Evolutionary conservation across 2,329 filamentous ascomycete species (phyloP).

Genomic region (Metarhizium rileyi): DNA sequence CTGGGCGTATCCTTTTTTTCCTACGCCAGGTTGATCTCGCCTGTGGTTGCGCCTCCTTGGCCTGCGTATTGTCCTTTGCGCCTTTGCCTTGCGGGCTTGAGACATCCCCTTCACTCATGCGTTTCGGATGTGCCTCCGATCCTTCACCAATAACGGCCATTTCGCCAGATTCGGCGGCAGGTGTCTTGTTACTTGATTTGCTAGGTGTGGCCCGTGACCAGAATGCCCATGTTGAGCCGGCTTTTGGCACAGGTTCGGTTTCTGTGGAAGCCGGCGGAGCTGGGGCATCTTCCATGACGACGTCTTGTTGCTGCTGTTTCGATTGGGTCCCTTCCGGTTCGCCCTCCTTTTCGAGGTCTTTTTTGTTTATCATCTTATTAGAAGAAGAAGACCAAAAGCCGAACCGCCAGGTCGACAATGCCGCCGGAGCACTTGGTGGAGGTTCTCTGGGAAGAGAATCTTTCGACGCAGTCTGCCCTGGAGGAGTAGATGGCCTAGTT

Average conservation of each 20-base stretch:
- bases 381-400: constrained; percentile 26
- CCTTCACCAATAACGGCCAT: constrained; percentile 49
- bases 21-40: constrained; percentile 27
- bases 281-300: constrained; percentile 33
- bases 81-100: constrained; percentile 26
- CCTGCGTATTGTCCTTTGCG: constrained; percentile 14
- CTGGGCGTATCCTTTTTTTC: constrained; percentile 35
- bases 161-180: constrained; percentile 34
- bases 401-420: constrained; percentile 27
- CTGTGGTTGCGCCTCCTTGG: constrained; percentile 21
- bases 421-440: constrained; percentile 10
- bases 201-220: constrained; percentile 56
- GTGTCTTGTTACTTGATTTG: constrained; percentile 18
- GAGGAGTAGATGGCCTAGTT: constrained; percentile 14
- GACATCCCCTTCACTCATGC: constrained; percentile 34
- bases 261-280: constrained; percentile 21
- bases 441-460: constrained; percentile 10
- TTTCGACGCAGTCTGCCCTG: constrained; percentile 10
- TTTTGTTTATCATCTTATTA: constrained; percentile 4
- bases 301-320: constrained; percentile 24
- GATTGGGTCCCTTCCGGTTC: constrained; percentile 4
- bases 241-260: constrained; percentile 30
- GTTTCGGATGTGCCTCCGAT: constrained; percentile 44
- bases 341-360: constrained; percentile 1
- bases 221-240: constrained; percentile 68